Percentiles rank a stretch among this genome's conserved stretches.
phyloP scores from a whole-genome alignment of 202 grass and related monocot genomes.

The Bolboschoenoplectus hybrid region DNA sequence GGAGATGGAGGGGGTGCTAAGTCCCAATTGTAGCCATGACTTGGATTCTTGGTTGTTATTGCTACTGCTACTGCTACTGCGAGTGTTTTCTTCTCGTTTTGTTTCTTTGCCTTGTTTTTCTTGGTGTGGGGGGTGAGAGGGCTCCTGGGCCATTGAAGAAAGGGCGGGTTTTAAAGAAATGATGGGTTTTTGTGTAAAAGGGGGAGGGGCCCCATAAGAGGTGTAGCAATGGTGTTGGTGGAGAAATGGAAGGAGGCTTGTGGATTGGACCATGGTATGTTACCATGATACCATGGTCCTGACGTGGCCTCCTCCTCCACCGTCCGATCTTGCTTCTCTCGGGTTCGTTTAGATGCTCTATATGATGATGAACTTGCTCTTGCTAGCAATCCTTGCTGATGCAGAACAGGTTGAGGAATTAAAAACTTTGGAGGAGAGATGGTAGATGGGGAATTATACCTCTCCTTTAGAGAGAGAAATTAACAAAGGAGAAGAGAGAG shows the following conservation, averaged over 20 bases:
- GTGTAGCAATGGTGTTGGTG: conserved; percentile 39
- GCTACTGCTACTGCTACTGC: conserved; percentile 39
- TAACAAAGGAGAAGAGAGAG: conserved; percentile 4
- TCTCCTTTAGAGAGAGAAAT: conserved; percentile 8
- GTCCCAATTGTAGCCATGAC: conserved; percentile 36
- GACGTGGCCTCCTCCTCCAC: conserved; percentile 30
- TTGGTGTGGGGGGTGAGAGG: conserved; percentile 39
- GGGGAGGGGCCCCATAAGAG: conserved; percentile 41
- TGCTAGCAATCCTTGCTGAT: not conserved
- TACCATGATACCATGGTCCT: conserved; percentile 47
- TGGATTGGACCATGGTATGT: conserved; percentile 42
- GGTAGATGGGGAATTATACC: conserved; percentile 2
- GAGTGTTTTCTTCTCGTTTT: not conserved
- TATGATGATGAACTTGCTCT: not conserved
- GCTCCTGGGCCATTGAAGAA: conserved; percentile 40
- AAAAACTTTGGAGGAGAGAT: not conserved
- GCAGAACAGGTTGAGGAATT: not conserved
- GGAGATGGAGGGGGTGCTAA: not conserved
- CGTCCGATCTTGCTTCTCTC: conserved; percentile 13
- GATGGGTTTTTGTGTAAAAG: conserved; percentile 42
- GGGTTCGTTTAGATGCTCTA: not conserved
- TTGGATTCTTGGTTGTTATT: conserved; percentile 36
- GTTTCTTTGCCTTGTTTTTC: conserved; percentile 34
- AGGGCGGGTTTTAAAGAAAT: conserved; percentile 17
- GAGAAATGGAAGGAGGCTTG: conserved; percentile 34